Conservation (phyloP, 2,329 filamentous ascomycete species). For the Alternaria gaisen region DNA sequence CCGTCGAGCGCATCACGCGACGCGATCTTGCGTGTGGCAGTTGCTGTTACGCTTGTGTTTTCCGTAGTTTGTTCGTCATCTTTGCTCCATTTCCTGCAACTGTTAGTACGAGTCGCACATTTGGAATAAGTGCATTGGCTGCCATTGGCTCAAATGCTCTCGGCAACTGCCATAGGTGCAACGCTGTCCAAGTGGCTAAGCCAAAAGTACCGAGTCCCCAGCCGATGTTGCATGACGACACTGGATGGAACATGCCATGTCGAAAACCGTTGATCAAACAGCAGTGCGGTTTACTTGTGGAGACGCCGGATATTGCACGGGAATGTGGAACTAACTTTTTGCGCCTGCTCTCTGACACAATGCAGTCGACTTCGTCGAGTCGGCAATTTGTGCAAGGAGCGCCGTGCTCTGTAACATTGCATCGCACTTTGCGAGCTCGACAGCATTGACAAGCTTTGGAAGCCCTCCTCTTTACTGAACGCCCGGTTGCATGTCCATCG, state of each 20-base stretch:
- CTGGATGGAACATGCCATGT: constrained; percentile 11
- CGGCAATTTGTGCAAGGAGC: constrained; percentile 89
- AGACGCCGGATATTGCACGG: constrained; percentile 36
- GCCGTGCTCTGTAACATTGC: constrained; percentile 88
- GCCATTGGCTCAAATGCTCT: constrained; percentile 16
- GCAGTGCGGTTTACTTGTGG: constrained; percentile 14
- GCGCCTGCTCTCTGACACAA: constrained; percentile 75
- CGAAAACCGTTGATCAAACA: constrained; percentile 18
- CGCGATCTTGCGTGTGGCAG: constrained; percentile 49
- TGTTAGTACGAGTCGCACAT: constrained; percentile 31
- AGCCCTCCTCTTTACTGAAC: constrained; percentile 81
- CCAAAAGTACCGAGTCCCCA: constrained; percentile 22
- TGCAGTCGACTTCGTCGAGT: constrained; percentile 79
- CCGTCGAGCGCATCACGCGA: constrained; percentile 51
- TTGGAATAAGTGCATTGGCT: constrained; percentile 9
- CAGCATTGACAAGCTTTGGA: constrained; percentile 91
- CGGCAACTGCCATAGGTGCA: constrained; percentile 27
- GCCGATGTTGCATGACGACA: constrained; percentile 37
- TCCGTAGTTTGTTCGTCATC: constrained; percentile 49
- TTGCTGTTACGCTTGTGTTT: constrained; percentile 28
- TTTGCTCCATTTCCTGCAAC: constrained; percentile 54
- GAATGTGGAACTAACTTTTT: constrained; percentile 72
- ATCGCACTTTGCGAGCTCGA: constrained; percentile 87
- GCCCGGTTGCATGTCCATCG: constrained; percentile 57
- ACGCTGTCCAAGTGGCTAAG: constrained; percentile 32